These are phyloP conservation scores for Neurospora tetraspora DNA, from an alignment of 495 filamentous ascomycete genomes.

Conservation along the genomic window DNA sequence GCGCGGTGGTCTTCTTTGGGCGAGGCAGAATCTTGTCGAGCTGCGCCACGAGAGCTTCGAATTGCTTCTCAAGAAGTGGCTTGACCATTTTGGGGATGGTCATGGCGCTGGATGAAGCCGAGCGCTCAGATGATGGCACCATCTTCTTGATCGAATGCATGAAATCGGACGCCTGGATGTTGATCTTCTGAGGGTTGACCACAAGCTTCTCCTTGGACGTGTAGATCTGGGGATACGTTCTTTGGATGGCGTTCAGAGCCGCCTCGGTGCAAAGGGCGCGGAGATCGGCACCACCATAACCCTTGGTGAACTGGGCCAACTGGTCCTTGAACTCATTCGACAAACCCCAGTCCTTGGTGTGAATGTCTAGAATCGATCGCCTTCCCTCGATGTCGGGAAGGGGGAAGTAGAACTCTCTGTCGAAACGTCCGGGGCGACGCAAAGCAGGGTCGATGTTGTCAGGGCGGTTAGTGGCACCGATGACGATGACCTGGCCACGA, in stretches of 20 bases:
- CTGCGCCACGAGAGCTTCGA: slow-evolving; percentile 51
- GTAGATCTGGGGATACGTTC: slow-evolving; percentile 94
- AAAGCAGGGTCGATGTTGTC: slow-evolving; percentile 95
- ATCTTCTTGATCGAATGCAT: slow-evolving; percentile 95
- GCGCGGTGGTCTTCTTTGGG: slow-evolving; percentile 70
- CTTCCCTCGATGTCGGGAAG: slow-evolving; percentile 71
- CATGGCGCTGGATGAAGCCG: slow-evolving; percentile 68
- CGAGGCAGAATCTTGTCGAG: slow-evolving; percentile 76
- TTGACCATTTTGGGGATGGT: slow-evolving; percentile 69
- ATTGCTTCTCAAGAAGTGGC: slow-evolving; percentile 65
- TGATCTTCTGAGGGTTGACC: slow-evolving; percentile 75
- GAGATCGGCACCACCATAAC: slow-evolving; percentile 91
- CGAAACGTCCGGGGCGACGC: slow-evolving; percentile 87
- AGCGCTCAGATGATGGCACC: slow-evolving; percentile 85
- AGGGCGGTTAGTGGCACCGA: slow-evolving; percentile 94
- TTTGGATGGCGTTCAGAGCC: slow-evolving; percentile 94
- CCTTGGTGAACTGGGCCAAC: slow-evolving; percentile 81
- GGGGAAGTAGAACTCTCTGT: slow-evolving; percentile 96
- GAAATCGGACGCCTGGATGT: slow-evolving; percentile 83
- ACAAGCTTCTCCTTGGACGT: slow-evolving; percentile 79
- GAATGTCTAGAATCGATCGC: slow-evolving; percentile 82
- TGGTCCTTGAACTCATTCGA: slow-evolving; percentile 67
- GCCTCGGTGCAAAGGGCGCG: slow-evolving; percentile 93
- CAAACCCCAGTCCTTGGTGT: slow-evolving; percentile 89
- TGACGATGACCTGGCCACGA: slow-evolving; percentile 94